Evolutionary conservation across 1,284 basidiomycete species (phyloP).

Genomic region (Coniferiporia sulphurascens): DNA sequence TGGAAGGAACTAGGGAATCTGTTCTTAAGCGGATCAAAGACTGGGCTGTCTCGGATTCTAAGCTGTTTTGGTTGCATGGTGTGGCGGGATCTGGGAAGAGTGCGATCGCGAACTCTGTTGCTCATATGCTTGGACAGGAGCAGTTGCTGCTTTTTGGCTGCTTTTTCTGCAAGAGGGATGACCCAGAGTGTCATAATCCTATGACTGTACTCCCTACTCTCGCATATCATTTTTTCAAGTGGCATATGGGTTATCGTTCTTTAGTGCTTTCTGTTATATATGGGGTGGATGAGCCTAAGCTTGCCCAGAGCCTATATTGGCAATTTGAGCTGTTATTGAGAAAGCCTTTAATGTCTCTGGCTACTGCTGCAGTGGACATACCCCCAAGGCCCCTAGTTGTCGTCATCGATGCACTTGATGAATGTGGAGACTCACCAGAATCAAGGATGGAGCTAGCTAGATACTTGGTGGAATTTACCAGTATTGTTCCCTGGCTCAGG

Average conservation of each 20-base stretch:
- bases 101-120: conserved; percentile 7
- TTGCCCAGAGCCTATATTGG: not conserved
- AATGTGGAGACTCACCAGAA: conserved; percentile 1
- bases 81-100: conserved; percentile 14
- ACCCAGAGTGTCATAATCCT: not conserved
- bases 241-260: not conserved
- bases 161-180: conserved; percentile 13
- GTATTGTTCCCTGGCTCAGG: conserved; percentile 6
- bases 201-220: not conserved
- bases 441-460: not conserved
- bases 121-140: not conserved
- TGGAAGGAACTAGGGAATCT: not conserved
- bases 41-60: not conserved
- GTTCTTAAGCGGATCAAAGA: not conserved
- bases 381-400: conserved; percentile 1
- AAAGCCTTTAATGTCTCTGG: not conserved
- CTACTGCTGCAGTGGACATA: not conserved
- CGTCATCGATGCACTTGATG: conserved; percentile 17
- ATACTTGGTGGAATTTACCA: not conserved
- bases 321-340: conserved; percentile 7
- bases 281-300: conserved; percentile 1
- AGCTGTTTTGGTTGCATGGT: not conserved
- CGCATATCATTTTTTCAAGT: not conserved
- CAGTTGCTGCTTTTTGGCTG: not conserved
- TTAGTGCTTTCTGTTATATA: not conserved